Evolutionary conservation across 768 basidiomycete genomes (phyloP), one percentile per base, ranked within the genome.

Genomic region (Leccinum subtestaceum): DNA sequence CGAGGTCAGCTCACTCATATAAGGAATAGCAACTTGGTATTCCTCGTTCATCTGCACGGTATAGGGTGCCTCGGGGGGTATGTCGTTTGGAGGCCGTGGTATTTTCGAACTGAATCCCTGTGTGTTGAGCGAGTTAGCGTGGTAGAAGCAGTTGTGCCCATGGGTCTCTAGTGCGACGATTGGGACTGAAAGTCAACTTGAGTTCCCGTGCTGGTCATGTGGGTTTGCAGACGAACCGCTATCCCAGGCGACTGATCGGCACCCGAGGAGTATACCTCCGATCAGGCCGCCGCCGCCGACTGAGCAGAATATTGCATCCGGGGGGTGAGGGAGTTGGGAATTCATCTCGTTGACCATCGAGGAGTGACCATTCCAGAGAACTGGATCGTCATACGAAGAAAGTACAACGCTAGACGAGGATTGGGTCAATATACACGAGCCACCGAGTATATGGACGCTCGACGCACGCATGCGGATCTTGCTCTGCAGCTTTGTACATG

Each of bases 231-330:
- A 60, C 80, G 62, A 60, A 89, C 90, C 85, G 48, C 86, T 80
- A 40, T 87, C 83, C 90, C 91, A 93, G 19, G 81, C 83, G 2
- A 82, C 79, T 2, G 66, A 68, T 53, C 78, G 77, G 64, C 88
- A 90, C n/a, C 90, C 90, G 5, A 77, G 71, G 34, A 90, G 82
- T 49, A 91, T 73, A 0, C 91, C 91, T 10, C 85, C 88, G 3
- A 89, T 71, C 0, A 92, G 73, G 1, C 90, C 89, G 0, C 80
- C 89, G 0, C 90, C 90, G 38, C 91, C 91, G 12, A 91, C 87
- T 54, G 85, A 85, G 66, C 90, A 91, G 59, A 91, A 84, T 46
- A 92, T 84, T 1, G 87, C 88, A 58, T 86, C 82, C 6, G 90
- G 89, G 63, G 80, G 81, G 40, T 63, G 60, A 1, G 71, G 71